phyloP scores from a whole-genome alignment of 352 stramenopile species.

The Globisporangium acanthophoron region DNA sequence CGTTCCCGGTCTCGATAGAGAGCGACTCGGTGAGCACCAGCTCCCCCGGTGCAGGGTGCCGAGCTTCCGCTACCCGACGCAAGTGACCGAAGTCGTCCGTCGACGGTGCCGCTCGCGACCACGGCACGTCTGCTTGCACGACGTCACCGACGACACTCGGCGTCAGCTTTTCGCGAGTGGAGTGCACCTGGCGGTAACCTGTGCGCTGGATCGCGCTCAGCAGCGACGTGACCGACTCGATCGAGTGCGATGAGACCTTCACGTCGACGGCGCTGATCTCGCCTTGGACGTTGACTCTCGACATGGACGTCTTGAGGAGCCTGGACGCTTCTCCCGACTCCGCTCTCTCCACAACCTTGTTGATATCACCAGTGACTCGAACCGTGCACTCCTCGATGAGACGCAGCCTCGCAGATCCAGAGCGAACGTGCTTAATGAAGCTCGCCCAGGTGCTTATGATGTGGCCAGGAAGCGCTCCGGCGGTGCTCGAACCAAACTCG shows the following conservation, averaged over 20 bases:
- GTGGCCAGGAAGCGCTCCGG: constrained; percentile 28
- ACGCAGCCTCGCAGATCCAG: constrained; percentile 34
- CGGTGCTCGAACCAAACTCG: constrained; percentile 28
- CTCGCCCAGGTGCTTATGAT: constrained; percentile 41
- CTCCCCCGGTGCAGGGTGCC: constrained; percentile 49
- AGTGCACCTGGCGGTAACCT: not conserved
- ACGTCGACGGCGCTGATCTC: constrained; percentile 39
- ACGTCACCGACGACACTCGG: not conserved
- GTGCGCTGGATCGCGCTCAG: constrained; percentile 9
- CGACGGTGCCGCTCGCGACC: constrained; percentile 6
- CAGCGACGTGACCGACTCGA: constrained; percentile 27
- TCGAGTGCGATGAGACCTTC: constrained; percentile 43
- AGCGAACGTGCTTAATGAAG: constrained; percentile 39
- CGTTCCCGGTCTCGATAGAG: constrained; percentile 54
- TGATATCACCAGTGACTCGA: constrained; percentile 36
- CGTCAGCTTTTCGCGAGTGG: not conserved
- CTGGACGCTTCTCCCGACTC: not conserved
- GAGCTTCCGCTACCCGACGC: constrained; percentile 39
- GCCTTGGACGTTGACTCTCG: constrained; percentile 26
- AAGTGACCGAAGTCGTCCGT: constrained; percentile 60
- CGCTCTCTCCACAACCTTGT: constrained; percentile 32
- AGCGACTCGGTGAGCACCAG: constrained; percentile 60
- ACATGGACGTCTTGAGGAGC: constrained; percentile 24
- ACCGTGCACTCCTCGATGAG: constrained; percentile 55
- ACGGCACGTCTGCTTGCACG: not conserved